Conservation (phyloP, 148 eudicot species). For the Rhododendron ovatum region DNA sequence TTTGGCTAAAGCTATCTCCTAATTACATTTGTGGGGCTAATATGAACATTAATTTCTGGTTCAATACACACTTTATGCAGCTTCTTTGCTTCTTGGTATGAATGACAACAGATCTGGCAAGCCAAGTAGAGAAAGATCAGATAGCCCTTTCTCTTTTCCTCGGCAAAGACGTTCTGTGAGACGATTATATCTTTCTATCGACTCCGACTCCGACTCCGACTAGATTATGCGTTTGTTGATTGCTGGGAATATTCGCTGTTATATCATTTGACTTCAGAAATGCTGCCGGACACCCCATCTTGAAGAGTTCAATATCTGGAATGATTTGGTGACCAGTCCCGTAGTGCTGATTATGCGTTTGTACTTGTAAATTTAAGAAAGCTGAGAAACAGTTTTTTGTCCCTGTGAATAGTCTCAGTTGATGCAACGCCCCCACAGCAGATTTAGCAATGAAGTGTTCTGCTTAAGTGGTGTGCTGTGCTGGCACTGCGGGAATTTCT, state of each 20-base stretch:
- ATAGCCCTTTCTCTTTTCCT: slow-evolving; percentile 67
- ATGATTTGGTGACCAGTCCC: slow-evolving; percentile 8
- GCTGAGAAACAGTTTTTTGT: not conserved
- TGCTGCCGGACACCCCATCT: not conserved
- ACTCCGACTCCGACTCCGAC: slow-evolving; percentile 77
- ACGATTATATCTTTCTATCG: slow-evolving; percentile 57
- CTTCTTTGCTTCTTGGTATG: slow-evolving; percentile 50
- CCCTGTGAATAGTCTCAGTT: slow-evolving; percentile 8
- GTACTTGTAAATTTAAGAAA: slow-evolving; percentile 7
- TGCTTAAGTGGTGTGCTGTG: not conserved
- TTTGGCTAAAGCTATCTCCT: not conserved
- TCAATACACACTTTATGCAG: slow-evolving; percentile 31
- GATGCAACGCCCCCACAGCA: slow-evolving; percentile 8
- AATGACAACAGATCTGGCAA: slow-evolving; percentile 54
- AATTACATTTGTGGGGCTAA: not conserved
- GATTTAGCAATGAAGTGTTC: not conserved
- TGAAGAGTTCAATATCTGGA: slow-evolving; percentile 2
- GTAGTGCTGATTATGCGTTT: not conserved
- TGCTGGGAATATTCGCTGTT: not conserved
- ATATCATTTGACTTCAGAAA: not conserved
- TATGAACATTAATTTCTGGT: not conserved
- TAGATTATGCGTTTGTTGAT: slow-evolving; percentile 16
- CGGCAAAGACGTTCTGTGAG: slow-evolving; percentile 72
- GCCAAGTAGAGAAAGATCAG: slow-evolving; percentile 58
- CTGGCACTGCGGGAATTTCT: not conserved